phyloP scores from a whole-genome alignment of 2,329 filamentous ascomycete genomes.

The Cladophialophora psammophila region DNA sequence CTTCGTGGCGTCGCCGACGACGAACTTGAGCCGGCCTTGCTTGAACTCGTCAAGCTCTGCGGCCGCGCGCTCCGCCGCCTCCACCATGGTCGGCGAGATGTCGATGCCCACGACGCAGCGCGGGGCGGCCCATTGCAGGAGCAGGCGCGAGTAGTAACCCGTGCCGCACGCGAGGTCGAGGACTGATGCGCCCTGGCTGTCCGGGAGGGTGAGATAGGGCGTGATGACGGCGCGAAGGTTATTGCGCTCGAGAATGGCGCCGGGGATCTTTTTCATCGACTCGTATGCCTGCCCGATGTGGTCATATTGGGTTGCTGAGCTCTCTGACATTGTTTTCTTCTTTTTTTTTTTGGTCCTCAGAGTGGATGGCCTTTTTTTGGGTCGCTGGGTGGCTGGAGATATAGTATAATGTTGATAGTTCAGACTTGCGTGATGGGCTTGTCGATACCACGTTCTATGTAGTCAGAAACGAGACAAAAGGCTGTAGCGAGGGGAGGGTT shows the following conservation, averaged over 20 bases:
- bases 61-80: constrained; percentile 35
- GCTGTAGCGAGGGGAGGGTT: too few species aligned
- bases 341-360: too few species aligned
- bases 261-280: constrained; percentile 26
- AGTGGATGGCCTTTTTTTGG: too few species aligned
- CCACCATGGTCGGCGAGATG: constrained; percentile 47
- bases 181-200: constrained; percentile 30
- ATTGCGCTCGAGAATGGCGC: constrained; percentile 23
- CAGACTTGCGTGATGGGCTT: too few species aligned
- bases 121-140: constrained; percentile 47
- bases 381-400: too few species aligned
- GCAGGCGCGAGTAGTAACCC: constrained; percentile 47
- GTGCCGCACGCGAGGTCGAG: constrained; percentile 52
- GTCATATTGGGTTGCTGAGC: constrained; percentile 27
- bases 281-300: constrained; percentile 27
- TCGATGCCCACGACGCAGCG: constrained; percentile 47
- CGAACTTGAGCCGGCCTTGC: constrained; percentile 6
- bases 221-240: constrained; percentile 20
- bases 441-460: too few species aligned
- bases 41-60: background rate
- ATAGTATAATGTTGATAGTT: too few species aligned
- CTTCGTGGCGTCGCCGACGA: constrained; percentile 9
- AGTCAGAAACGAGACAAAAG: too few species aligned
- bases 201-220: constrained; percentile 11
- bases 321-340: background rate